phyloP scores from a whole-genome alignment of 345 rosid species.

The Rhodamnia rubescens region DNA sequence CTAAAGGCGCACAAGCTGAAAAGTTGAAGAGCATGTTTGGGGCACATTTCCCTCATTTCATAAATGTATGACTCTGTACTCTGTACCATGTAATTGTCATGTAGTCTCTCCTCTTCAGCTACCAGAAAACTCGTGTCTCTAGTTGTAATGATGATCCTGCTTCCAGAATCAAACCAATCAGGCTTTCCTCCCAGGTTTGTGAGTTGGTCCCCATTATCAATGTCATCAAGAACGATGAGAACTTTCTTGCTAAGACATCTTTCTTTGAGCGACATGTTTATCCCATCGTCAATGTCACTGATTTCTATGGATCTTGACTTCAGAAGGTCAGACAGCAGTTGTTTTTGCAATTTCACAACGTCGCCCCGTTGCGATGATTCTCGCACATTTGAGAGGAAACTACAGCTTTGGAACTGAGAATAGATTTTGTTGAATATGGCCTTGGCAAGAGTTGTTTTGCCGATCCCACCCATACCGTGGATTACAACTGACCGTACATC shows the following conservation, averaged over 20 bases:
- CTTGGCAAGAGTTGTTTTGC: constrained; percentile 3
- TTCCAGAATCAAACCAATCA: background rate
- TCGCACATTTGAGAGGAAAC: background rate
- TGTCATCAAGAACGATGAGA: background rate
- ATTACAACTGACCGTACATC: background rate
- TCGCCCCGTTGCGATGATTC: background rate
- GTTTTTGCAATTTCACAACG: background rate
- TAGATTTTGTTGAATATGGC: background rate
- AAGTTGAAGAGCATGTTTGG: background rate
- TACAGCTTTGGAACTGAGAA: background rate
- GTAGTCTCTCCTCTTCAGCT: background rate
- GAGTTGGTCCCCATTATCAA: background rate
- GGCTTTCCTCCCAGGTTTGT: background rate
- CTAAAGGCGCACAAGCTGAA: background rate
- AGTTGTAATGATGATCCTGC: constrained; percentile 3
- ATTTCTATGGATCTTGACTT: background rate
- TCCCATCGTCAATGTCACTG: background rate
- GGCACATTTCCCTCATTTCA: background rate
- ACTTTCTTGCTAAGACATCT: background rate
- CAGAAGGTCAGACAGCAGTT: background rate
- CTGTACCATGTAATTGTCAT: background rate
- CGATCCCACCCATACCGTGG: background rate
- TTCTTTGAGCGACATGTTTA: background rate
- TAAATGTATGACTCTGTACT: background rate
- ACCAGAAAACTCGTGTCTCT: background rate